Evolutionary conservation across 2,329 filamentous ascomycete species (phyloP).

Genomic region (Fusarium sp.): DNA sequence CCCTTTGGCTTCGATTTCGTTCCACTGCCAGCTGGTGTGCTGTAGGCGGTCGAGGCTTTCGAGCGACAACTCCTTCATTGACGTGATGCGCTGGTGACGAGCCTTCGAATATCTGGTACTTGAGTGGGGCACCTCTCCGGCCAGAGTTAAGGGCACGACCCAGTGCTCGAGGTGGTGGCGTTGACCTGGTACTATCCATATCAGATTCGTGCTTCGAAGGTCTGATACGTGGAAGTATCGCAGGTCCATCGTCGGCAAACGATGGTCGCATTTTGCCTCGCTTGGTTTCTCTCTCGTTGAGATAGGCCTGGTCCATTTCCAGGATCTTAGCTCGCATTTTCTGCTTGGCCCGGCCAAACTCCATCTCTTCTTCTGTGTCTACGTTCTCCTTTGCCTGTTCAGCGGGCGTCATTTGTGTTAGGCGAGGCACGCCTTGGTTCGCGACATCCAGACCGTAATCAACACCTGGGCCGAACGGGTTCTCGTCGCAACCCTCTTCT

Average conservation of each 20-base stretch:
- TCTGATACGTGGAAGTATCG: conserved; percentile 71
- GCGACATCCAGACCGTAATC: conserved; percentile 74
- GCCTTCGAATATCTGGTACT: conserved; percentile 70
- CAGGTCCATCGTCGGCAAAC: conserved; percentile 65
- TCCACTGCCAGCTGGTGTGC: conserved; percentile 86
- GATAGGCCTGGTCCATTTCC: conserved; percentile 78
- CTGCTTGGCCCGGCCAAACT: conserved; percentile 79
- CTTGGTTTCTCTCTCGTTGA: conserved; percentile 71
- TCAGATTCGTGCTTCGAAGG: conserved; percentile 70
- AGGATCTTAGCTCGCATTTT: conserved; percentile 81
- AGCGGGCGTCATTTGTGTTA: conserved; percentile 74
- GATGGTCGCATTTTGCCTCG: conserved; percentile 58
- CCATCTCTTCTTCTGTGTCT: conserved; percentile 76
- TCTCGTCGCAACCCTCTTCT: conserved; percentile 85
- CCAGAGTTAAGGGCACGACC: conserved; percentile 44
- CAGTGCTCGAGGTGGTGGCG: conserved; percentile 54
- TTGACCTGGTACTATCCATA: conserved; percentile 59
- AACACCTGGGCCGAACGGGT: conserved; percentile 85
- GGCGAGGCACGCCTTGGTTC: conserved; percentile 76
- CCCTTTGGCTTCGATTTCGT: conserved; percentile 80
- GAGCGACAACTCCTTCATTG: conserved; percentile 66
- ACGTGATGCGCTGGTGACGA: conserved; percentile 69
- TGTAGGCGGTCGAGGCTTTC: conserved; percentile 80
- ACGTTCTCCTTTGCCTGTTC: conserved; percentile 78
- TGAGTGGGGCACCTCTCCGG: conserved; percentile 62